These are phyloP conservation scores for Sonneratia caseolaris DNA, from an alignment of 345 rosid species.

Conservation along the genomic window DNA sequence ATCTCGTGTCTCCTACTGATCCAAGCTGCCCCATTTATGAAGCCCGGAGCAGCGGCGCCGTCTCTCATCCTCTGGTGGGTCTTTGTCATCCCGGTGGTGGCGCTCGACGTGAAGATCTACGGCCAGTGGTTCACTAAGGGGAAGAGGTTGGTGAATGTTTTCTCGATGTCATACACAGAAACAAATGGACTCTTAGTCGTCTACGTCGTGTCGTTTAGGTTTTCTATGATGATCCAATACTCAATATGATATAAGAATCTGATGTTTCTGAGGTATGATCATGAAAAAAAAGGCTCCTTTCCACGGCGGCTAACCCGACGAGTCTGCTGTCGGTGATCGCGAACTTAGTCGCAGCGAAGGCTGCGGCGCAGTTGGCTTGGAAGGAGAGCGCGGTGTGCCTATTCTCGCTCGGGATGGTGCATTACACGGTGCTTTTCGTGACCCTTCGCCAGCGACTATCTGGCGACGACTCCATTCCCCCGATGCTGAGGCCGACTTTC, in stretches of 20 bases:
- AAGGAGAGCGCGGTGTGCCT: slow-evolving; percentile 27
- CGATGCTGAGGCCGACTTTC: slow-evolving; percentile 27
- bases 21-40: slow-evolving; percentile 21
- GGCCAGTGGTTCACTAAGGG: slow-evolving; percentile 44
- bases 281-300: slow-evolving; percentile 11
- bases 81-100: slow-evolving; percentile 23
- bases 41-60: slow-evolving; percentile 5
- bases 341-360: slow-evolving; percentile 29
- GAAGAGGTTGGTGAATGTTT: slow-evolving; percentile 8
- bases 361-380: slow-evolving; percentile 35
- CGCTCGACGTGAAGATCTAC: slow-evolving; percentile 33
- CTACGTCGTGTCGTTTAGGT: too few species aligned
- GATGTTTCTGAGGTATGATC: neutral
- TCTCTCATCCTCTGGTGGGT: slow-evolving; percentile 23
- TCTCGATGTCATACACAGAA: neutral
- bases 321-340: slow-evolving; percentile 32
- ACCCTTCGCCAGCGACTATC: slow-evolving; percentile 34
- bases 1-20: slow-evolving; percentile 34
- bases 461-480: slow-evolving; percentile 20
- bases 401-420: slow-evolving; percentile 35
- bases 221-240: too few species aligned
- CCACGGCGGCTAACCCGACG: slow-evolving; percentile 35
- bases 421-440: slow-evolving; percentile 39
- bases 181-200: too few species aligned
- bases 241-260: too few species aligned